Evolutionary conservation across 148 eudicot species (phyloP).

Genomic region (Rhododendron simsii): DNA sequence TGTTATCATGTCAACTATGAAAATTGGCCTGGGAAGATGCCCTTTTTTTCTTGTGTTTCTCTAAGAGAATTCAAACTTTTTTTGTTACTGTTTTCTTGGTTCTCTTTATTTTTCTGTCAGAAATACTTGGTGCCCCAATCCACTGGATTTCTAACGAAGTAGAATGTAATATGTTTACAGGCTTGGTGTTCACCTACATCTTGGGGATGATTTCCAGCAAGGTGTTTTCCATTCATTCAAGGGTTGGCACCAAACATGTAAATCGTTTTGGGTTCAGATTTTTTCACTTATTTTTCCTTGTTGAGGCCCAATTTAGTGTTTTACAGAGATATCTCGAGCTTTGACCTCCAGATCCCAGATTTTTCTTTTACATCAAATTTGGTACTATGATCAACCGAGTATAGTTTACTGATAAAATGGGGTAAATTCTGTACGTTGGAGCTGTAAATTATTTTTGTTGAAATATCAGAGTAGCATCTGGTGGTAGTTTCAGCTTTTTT

Average conservation of each 20-base stretch:
- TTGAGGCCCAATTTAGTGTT: background rate
- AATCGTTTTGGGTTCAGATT: conserved; percentile 12
- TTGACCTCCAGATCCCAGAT: background rate
- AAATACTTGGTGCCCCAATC: background rate
- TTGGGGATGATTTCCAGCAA: conserved; percentile 1
- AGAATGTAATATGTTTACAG: conserved; percentile 5
- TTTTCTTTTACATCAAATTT: background rate
- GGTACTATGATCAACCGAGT: background rate
- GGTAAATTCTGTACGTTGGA: background rate
- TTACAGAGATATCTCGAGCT: background rate
- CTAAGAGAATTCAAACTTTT: background rate
- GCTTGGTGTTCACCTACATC: background rate
- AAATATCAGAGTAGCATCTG: background rate
- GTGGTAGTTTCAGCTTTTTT: background rate
- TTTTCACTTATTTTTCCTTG: conserved; percentile 5
- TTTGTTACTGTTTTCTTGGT: background rate
- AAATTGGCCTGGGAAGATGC: background rate
- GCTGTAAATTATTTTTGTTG: background rate
- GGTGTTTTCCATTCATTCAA: conserved; percentile 18
- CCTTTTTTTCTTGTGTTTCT: background rate
- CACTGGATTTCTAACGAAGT: background rate
- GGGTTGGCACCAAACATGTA: conserved; percentile 24
- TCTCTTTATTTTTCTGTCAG: background rate
- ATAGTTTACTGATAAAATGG: background rate
- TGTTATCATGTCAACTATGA: background rate